phyloP scores from a whole-genome alignment of 1,139 yeast species.

The Hyphopichia wangnamkhiaoensis region DNA sequence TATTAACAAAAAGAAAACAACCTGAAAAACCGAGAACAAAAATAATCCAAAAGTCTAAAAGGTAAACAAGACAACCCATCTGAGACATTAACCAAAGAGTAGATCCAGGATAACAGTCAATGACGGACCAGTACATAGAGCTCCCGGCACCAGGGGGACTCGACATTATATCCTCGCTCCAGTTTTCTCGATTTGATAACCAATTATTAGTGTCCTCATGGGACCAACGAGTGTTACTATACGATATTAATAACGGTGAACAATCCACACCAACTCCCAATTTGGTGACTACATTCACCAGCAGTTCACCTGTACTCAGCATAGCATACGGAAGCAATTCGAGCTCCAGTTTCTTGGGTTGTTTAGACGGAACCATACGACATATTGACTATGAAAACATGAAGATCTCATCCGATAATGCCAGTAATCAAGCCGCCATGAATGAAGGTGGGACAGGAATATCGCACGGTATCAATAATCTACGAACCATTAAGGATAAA shows the following conservation, averaged over 20 bases:
- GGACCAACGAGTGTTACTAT: conserved; percentile 41
- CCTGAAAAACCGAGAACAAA: too few relatives aligned
- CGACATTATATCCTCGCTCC: conserved; percentile 33
- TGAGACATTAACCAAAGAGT: too few relatives aligned
- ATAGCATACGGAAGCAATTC: conserved; percentile 14
- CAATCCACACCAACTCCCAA: conserved; percentile 3
- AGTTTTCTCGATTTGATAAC: conserved; percentile 29
- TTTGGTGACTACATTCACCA: conserved; percentile 13
- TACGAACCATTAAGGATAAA: conserved; percentile 23
- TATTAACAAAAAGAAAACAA: too few relatives aligned
- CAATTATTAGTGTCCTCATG: conserved; percentile 43
- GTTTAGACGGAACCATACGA: conserved; percentile 42
- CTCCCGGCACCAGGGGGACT: conserved; percentile 20
- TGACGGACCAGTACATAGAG: conserved; percentile 13
- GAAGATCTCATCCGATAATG: conserved; percentile 13
- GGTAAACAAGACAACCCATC: too few relatives aligned
- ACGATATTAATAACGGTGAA: conserved; percentile 17
- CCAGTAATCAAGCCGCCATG: conserved; percentile 2
- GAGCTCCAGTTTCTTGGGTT: conserved; percentile 34
- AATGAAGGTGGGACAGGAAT: conserved; percentile 15
- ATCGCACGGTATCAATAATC: conserved; percentile 31
- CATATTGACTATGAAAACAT: conserved; percentile 46
- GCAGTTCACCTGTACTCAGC: conserved; percentile 21
- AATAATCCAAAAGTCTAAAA: too few relatives aligned
- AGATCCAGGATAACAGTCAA: conserved; percentile 1